Evolutionary conservation across 1,284 basidiomycete genomes (phyloP).

Genomic region (Laetiporus sulphureus): DNA sequence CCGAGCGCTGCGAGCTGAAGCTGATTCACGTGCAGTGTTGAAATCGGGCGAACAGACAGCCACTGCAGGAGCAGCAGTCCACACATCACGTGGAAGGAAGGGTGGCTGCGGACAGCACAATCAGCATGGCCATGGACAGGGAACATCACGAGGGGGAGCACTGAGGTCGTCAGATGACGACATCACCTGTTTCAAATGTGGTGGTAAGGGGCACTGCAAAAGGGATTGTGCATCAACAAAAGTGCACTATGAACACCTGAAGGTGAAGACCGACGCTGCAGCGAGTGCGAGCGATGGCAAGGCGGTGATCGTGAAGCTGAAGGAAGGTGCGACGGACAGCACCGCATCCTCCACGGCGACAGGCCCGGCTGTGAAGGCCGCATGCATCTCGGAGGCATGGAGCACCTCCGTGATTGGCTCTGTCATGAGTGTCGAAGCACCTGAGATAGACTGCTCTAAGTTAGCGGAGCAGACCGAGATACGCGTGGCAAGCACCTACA

Average conservation of each 20-base stretch:
- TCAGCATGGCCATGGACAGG: not conserved
- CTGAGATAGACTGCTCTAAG: not conserved
- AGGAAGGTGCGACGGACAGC: not conserved
- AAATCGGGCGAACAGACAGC: not conserved
- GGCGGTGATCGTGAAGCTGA: not conserved
- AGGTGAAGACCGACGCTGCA: not conserved
- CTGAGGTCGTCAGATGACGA: not conserved
- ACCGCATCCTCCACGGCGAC: not conserved
- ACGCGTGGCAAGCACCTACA: not conserved
- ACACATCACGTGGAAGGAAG: not conserved
- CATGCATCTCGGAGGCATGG: not conserved
- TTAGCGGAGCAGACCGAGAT: not conserved
- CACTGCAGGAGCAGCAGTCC: not conserved
- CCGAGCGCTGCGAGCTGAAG: not conserved
- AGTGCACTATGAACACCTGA: not conserved
- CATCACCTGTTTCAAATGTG: not conserved
- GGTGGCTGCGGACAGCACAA: not conserved
- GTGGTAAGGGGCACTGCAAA: not conserved
- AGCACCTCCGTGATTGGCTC: not conserved
- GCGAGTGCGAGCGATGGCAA: not conserved
- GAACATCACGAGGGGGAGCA: not conserved
- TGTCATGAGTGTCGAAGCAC: not conserved
- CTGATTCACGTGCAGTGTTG: not conserved
- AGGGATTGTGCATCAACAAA: not conserved
- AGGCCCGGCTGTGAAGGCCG: not conserved